Evolutionary conservation across 1,284 basidiomycete genomes (phyloP).

Genomic region (Ceratobasidium sp.): DNA sequence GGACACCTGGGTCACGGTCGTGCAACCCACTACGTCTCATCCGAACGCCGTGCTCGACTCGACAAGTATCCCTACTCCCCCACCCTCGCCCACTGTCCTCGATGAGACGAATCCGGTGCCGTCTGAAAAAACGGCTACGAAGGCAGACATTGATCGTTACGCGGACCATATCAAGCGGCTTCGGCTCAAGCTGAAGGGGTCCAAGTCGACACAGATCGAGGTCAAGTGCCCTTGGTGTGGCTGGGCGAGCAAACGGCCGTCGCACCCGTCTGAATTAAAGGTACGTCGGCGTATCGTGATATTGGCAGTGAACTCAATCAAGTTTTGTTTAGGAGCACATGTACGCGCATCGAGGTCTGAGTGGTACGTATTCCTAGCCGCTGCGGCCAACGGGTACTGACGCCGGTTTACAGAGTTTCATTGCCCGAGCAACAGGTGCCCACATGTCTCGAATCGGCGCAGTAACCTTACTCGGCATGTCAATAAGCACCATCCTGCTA

Average conservation of each 20-base stretch:
- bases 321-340: background rate
- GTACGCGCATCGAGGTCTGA: background rate
- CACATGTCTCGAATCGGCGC: background rate
- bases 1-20: too few species aligned
- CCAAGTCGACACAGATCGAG: background rate
- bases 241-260: too few species aligned
- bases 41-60: too few species aligned
- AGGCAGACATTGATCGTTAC: background rate
- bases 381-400: background rate
- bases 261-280: background rate
- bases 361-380: background rate
- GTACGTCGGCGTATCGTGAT: background rate
- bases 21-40: too few species aligned
- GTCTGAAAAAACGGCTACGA: background rate
- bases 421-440: background rate
- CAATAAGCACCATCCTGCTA: background rate
- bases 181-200: background rate
- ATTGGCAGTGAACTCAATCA: background rate
- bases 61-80: too few species aligned
- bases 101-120: background rate
- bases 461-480: background rate
- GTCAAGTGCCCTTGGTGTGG: background rate
- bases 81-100: too few species aligned
- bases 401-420: background rate
- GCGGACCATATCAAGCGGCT: background rate